Percentiles rank a stretch among this genome's conserved stretches.
Conservation (phyloP, 495 filamentous ascomycete genomes). For the Hyphodiscus hymeniophilus region DNA sequence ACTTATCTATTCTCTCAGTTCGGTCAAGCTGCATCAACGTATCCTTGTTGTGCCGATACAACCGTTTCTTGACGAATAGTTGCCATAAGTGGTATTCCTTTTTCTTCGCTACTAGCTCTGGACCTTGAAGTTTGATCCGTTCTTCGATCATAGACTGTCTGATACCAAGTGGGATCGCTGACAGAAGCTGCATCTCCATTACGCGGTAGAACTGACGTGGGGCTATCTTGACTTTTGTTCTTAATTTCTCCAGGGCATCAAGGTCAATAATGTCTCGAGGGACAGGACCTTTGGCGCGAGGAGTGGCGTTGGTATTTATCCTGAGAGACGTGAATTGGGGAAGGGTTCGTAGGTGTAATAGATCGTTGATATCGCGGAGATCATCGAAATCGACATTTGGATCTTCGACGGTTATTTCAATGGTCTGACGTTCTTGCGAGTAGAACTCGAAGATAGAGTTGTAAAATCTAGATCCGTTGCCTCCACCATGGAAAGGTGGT, state of each 20-base stretch:
- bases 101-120: slow-evolving; percentile 40
- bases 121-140: slow-evolving; percentile 26
- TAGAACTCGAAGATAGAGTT: slow-evolving; percentile 61
- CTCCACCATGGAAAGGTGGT: slow-evolving; percentile 73
- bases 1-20: slow-evolving; percentile 66
- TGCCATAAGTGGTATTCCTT: slow-evolving; percentile 72
- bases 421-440: slow-evolving; percentile 49
- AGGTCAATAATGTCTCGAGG: slow-evolving; percentile 59
- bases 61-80: slow-evolving; percentile 69
- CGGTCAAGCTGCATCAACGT: slow-evolving; percentile 70
- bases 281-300: slow-evolving; percentile 37
- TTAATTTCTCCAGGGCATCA: slow-evolving; percentile 49
- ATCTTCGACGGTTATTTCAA: slow-evolving; percentile 90
- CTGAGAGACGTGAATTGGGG: slow-evolving; percentile 44
- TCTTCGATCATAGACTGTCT: slow-evolving; percentile 34
- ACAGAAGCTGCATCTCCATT: slow-evolving; percentile 83
- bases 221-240: slow-evolving; percentile 64
- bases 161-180: slow-evolving; percentile 54
- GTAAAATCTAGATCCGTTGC: slow-evolving; percentile 77
- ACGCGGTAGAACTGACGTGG: slow-evolving; percentile 81
- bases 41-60: slow-evolving; percentile 73
- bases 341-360: slow-evolving; percentile 52
- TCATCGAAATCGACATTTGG: slow-evolving; percentile 93
- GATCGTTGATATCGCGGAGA: slow-evolving; percentile 76
- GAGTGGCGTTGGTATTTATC: slow-evolving; percentile 35